phyloP scores from a whole-genome alignment of 2,329 filamentous ascomycete genomes.

The Lachnellula hyalina region DNA sequence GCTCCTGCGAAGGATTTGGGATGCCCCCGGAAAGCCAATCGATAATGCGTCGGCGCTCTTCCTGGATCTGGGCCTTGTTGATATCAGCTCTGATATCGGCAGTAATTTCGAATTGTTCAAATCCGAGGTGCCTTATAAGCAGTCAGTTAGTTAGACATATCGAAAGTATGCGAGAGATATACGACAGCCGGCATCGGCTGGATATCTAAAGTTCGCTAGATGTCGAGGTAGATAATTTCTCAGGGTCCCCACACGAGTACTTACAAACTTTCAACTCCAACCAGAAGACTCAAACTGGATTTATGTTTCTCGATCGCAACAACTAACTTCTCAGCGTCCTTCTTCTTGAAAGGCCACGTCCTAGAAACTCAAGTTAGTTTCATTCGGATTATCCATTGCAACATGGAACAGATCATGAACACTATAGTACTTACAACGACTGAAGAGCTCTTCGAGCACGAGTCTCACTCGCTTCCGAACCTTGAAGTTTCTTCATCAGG shows the following conservation, averaged over 20 bases:
- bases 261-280: neutral
- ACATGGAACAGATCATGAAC: too few relatives aligned
- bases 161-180: too few relatives aligned
- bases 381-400: too few relatives aligned
- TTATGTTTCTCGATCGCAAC: slow-evolving; percentile 7
- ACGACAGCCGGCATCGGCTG: too few relatives aligned
- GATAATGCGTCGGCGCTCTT: neutral
- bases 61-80: neutral
- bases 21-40: neutral
- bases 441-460: too few relatives aligned
- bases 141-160: neutral
- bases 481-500: too few relatives aligned
- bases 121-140: neutral
- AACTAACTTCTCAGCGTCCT: slow-evolving; percentile 17
- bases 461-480: too few relatives aligned
- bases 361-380: too few relatives aligned
- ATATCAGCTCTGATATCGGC: neutral
- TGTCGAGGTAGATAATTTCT: neutral
- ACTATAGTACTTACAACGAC: too few relatives aligned
- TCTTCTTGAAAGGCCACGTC: slow-evolving; percentile 22
- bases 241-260: neutral
- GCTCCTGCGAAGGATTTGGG: slow-evolving; percentile 11
- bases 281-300: neutral
- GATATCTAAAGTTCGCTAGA: too few relatives aligned
- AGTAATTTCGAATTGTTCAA: neutral